These are phyloP conservation scores for Rhynchosporium secalis DNA, from an alignment of 2,329 filamentous ascomycete genomes.

Conservation along the genomic window DNA sequence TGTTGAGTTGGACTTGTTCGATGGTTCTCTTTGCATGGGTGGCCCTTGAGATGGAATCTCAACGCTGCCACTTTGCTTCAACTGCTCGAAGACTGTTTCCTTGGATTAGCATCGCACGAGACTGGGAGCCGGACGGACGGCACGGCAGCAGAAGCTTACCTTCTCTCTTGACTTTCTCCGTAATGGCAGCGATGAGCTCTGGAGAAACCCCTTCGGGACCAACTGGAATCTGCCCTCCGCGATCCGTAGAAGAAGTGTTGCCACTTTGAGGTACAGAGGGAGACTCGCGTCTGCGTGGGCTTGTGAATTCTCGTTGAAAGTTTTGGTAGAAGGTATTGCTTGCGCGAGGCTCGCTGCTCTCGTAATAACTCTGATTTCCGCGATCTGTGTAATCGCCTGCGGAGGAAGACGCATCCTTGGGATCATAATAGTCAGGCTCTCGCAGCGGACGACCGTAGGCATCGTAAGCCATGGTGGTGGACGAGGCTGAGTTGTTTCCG, in stretches of 20 bases:
- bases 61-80: constrained; percentile 39
- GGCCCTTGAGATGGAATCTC: constrained; percentile 36
- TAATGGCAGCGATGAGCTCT: constrained; percentile 61
- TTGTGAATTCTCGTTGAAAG: constrained; percentile 23
- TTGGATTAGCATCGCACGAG: constrained; percentile 26
- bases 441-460: constrained; percentile 31
- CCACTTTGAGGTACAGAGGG: constrained; percentile 22
- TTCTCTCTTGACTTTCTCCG: constrained; percentile 57
- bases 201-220: constrained; percentile 52
- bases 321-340: constrained; percentile 19
- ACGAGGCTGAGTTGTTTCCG: constrained; percentile 29
- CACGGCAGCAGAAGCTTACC: constrained; percentile 40
- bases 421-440: constrained; percentile 29
- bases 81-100: constrained; percentile 38
- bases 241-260: constrained; percentile 29
- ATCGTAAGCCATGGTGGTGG: constrained; percentile 32
- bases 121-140: constrained; percentile 35
- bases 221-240: constrained; percentile 18
- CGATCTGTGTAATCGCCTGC: constrained; percentile 27
- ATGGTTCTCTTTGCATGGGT: constrained; percentile 44
- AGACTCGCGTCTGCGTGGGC: constrained; percentile 27
- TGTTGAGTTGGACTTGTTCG: constrained; percentile 46
- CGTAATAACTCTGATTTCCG: constrained; percentile 16
- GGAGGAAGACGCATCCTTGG: constrained; percentile 19
- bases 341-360: constrained; percentile 33